Percentiles rank a stretch among this genome's conserved stretches.
These are phyloP conservation scores for Aspergillus eucalypticola DNA, from an alignment of 2,329 filamentous ascomycete species.

Conservation along the genomic window DNA sequence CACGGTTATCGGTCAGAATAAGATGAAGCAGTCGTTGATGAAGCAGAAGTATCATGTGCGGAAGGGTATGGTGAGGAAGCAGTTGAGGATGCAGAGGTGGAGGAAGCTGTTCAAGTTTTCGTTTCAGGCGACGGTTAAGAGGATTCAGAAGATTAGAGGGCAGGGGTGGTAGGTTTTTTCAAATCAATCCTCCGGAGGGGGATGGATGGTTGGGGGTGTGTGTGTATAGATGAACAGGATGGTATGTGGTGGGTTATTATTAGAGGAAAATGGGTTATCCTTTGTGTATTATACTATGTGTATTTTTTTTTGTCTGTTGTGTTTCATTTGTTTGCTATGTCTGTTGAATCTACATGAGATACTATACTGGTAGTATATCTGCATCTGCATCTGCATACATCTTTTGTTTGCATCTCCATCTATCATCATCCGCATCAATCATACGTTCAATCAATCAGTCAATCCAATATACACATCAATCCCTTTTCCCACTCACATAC, in stretches of 20 bases:
- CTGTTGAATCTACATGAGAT: not conserved
- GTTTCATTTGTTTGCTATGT: not conserved
- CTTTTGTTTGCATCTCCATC: not conserved
- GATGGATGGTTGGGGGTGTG: no score
- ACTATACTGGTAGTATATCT: not conserved
- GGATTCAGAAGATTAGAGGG: constrained; percentile 46
- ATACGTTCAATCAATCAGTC: not conserved
- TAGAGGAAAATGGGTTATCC: no score
- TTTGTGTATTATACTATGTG: not conserved
- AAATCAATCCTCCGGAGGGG: no score
- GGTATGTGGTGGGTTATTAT: constrained; percentile 35
- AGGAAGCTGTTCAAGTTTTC: constrained; percentile 47
- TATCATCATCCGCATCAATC: not conserved
- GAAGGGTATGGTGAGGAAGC: constrained; percentile 45
- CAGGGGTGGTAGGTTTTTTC: constrained; percentile 51
- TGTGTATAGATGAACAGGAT: no score
- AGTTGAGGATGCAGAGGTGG: constrained; percentile 42
- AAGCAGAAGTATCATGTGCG: constrained; percentile 46
- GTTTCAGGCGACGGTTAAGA: constrained; percentile 43
- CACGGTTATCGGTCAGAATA: constrained; percentile 32
- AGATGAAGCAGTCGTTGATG: constrained; percentile 32
- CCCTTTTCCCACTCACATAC: constrained; percentile 44
- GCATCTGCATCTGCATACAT: not conserved
- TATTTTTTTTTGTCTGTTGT: not conserved
- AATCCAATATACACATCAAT: constrained; percentile 32